A percentile compares a stretch with the other conserved stretches of the same genome.
These are phyloP conservation scores for Penicillium paradoxum DNA, from an alignment of 495 filamentous ascomycete species.

Conservation along the genomic window DNA sequence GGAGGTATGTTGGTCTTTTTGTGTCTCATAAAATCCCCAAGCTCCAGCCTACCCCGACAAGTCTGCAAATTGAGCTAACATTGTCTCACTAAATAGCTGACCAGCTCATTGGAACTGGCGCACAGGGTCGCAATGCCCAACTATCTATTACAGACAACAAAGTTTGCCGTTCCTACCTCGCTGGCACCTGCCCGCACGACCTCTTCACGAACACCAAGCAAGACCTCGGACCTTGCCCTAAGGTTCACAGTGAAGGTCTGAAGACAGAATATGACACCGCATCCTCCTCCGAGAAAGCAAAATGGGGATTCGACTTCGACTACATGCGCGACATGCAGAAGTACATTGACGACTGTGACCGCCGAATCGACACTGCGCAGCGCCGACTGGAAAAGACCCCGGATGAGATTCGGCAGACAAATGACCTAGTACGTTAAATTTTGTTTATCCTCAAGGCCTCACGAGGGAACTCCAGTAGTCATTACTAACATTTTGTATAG, in stretches of 20 bases:
- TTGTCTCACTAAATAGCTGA: slow-evolving; percentile 45
- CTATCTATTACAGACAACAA: slow-evolving; percentile 88
- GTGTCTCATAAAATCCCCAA: slow-evolving; percentile 2
- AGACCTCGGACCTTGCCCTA: slow-evolving; percentile 87
- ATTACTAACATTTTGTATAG: slow-evolving; percentile 21
- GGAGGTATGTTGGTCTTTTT: slow-evolving; percentile 40
- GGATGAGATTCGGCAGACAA: slow-evolving; percentile 97
- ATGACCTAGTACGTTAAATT: slow-evolving; percentile 55
- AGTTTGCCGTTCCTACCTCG: slow-evolving; percentile 92
- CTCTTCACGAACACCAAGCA: slow-evolving; percentile 99
- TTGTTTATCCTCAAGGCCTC: background rate
- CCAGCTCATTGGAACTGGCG: slow-evolving; percentile 74
- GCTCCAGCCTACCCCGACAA: slow-evolving; percentile 1
- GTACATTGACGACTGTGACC: slow-evolving; percentile 95
- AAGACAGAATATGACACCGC: slow-evolving; percentile 80
- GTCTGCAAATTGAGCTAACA: slow-evolving; percentile 28
- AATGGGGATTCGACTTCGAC: slow-evolving; percentile 90
- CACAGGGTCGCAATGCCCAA: slow-evolving; percentile 66
- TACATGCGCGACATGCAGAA: slow-evolving; percentile 93
- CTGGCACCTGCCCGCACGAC: slow-evolving; percentile 93
- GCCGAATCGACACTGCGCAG: slow-evolving; percentile 85
- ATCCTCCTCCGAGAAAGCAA: slow-evolving; percentile 59
- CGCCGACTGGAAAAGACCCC: slow-evolving; percentile 92
- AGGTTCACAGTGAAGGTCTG: slow-evolving; percentile 82
- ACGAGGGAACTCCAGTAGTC: background rate